Base-by-base conservation (phyloP, 1,139 yeast genomes). In the Saccharomyces pastorianus region DNA sequence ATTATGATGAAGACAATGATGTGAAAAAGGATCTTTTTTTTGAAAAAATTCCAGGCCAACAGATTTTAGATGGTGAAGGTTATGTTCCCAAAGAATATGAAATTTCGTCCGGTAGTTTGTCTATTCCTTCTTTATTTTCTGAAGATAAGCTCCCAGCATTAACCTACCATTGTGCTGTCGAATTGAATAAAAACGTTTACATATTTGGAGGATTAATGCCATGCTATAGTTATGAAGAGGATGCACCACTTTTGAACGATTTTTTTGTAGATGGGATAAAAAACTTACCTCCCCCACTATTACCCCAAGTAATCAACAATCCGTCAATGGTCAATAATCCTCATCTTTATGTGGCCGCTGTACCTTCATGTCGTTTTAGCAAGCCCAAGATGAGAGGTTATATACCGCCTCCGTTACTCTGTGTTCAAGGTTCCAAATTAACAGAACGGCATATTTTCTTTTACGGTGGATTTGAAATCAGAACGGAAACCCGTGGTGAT, bases 381-480 rank as follows among this genome's bases (percentile, higher is more conserved):
- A 62, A 56, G 27, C 65, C 66, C 4, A 49, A 54, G 4, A 47
- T 64, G 4, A 44, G 56, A 2, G 75, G 74, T 13, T 71, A 69
- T 50, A 53, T 70, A 1, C 80, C 80, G 0, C 77, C 75, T 7
- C 69, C 77, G 0, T 54, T 77, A n/a, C 55, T 76, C 8, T 72
- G 78, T 54, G 66, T 74, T 53, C 61, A 70, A n/a, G 71, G 73
- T 2, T 65, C 72, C 9, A 65, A 61, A 49, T 59, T 78, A 7
- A 71, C 76, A 11, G 67, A 71, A 26, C 61, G 78, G 41, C 73
- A 76, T 56, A 70, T 76, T 29, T 64, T 76, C 51, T 68, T 70
- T 50, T 76, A 75, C 59, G 82, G 82, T 17, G 82, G 82, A 0
- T 70, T 77, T 55, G 76, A 77, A 56, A 55, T 77, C 2, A 60